Evolutionary conservation across 768 basidiomycete species (phyloP).

Genomic region (Boletellus emodensis): DNA sequence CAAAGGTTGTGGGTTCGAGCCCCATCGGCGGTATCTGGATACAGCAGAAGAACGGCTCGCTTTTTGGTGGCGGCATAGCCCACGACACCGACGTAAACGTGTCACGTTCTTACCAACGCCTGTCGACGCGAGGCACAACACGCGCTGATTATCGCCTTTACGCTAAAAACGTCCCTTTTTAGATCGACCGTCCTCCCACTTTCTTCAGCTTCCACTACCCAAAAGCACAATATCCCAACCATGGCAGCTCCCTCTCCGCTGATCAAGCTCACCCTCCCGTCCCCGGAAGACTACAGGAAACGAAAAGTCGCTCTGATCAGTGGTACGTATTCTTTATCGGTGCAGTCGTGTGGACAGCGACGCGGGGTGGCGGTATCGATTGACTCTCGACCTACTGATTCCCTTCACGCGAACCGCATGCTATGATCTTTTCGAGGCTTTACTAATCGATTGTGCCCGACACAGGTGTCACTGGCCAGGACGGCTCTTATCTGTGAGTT

Average conservation of each 20-base stretch:
- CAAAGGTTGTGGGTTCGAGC: constrained; percentile 38
- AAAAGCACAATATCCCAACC: not conserved
- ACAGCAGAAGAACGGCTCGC: constrained; percentile 17
- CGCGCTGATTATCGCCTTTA: no score
- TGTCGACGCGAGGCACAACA: constrained; percentile 3
- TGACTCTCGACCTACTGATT: not conserved
- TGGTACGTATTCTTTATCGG: constrained; percentile 44
- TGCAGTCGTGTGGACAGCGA: constrained; percentile 1
- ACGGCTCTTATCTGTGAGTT: constrained; percentile 89
- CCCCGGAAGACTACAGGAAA: constrained; percentile 80
- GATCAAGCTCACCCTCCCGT: constrained; percentile 54
- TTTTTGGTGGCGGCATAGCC: constrained; percentile 1
- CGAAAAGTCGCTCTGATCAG: constrained; percentile 93
- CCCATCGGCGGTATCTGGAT: constrained; percentile 35
- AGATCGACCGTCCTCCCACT: not conserved
- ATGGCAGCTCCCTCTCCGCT: constrained; percentile 31
- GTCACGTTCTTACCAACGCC: constrained; percentile 1
- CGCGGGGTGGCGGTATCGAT: not conserved
- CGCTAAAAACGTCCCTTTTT: not conserved
- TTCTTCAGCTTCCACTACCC: not conserved
- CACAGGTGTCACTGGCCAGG: constrained; percentile 91
- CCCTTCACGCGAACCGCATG: not conserved
- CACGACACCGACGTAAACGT: no score
- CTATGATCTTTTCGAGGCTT: not conserved
- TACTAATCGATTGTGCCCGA: constrained; percentile 9